phyloP scores from a whole-genome alignment of 495 filamentous ascomycete genomes.

The Tuber aestivum region DNA sequence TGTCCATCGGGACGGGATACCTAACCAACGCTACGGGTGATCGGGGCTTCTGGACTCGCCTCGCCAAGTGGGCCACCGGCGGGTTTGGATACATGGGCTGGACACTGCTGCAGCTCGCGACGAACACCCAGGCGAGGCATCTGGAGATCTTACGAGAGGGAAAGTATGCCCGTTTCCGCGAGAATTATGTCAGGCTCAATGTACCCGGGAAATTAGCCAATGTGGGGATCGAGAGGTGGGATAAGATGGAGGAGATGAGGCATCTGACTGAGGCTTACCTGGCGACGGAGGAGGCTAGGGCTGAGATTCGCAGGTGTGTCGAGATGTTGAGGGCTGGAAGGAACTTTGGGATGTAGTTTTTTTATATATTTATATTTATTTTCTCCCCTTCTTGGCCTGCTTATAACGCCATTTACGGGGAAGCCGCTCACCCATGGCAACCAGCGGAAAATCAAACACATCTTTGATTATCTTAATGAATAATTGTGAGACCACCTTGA shows the following conservation, averaged over 20 bases:
- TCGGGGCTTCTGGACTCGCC: background rate
- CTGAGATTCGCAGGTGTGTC: slow-evolving; percentile 18
- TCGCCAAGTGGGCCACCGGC: slow-evolving; percentile 23
- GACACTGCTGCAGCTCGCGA: slow-evolving; percentile 29
- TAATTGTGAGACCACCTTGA: no score
- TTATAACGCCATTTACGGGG: no score
- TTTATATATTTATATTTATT: no score
- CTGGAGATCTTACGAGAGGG: slow-evolving; percentile 58
- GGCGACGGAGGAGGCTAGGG: slow-evolving; percentile 1
- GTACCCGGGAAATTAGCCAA: slow-evolving; percentile 23
- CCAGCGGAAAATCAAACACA: no score
- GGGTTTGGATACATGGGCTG: slow-evolving; percentile 29
- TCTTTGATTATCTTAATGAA: no score
- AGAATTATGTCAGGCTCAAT: slow-evolving; percentile 36
- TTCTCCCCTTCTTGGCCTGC: background rate
- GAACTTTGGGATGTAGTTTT: slow-evolving; percentile 3
- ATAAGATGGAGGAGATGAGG: slow-evolving; percentile 26
- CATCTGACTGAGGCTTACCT: slow-evolving; percentile 19
- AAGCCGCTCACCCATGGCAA: no score
- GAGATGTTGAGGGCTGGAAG: slow-evolving; percentile 11
- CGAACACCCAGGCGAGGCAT: slow-evolving; percentile 48
- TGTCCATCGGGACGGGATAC: slow-evolving; percentile 28
- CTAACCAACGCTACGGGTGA: slow-evolving; percentile 17
- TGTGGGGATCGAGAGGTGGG: slow-evolving; percentile 31
- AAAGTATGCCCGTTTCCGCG: slow-evolving; percentile 20